Evolutionary conservation across 1,284 basidiomycete genomes (phyloP).

Genomic region (Boletus semigastroideus): DNA sequence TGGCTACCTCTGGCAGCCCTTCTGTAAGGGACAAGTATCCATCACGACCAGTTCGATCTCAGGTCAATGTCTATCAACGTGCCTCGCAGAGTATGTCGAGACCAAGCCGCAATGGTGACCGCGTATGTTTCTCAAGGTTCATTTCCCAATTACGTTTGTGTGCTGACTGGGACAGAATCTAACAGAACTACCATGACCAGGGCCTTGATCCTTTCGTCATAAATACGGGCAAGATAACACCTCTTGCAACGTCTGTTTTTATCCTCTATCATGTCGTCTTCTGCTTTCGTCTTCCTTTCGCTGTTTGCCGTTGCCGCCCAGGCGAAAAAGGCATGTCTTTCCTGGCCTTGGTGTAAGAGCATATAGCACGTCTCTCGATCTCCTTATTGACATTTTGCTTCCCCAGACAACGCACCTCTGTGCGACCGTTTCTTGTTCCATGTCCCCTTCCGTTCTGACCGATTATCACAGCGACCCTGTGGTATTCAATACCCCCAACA

Average conservation of each 20-base stretch:
- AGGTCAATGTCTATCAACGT: background rate
- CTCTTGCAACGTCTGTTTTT: background rate
- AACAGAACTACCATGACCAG: background rate
- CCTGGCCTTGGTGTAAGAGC: conserved; percentile 27
- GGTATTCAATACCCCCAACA: conserved; percentile 27
- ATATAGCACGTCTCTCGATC: background rate
- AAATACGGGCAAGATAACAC: conserved; percentile 12
- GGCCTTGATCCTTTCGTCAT: conserved; percentile 1
- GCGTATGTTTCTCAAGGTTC: background rate
- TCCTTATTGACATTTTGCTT: conserved; percentile 6
- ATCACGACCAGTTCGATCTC: conserved; percentile 2
- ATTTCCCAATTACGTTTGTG: background rate
- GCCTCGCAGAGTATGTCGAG: background rate
- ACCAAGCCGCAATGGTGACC: background rate
- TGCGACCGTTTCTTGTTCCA: conserved; percentile 1
- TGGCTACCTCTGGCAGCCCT: background rate
- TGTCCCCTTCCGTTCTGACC: background rate
- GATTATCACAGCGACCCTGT: conserved; percentile 28
- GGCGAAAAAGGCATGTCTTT: conserved; percentile 27
- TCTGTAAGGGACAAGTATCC: background rate
- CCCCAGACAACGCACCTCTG: conserved; percentile 22
- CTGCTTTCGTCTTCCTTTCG: conserved; percentile 10
- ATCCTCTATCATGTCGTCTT: conserved; percentile 3
- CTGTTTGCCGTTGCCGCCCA: conserved; percentile 7
- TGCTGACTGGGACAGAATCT: background rate